phyloP scores from a whole-genome alignment of 257 asterid genomes.

The Cordia subcordata region DNA sequence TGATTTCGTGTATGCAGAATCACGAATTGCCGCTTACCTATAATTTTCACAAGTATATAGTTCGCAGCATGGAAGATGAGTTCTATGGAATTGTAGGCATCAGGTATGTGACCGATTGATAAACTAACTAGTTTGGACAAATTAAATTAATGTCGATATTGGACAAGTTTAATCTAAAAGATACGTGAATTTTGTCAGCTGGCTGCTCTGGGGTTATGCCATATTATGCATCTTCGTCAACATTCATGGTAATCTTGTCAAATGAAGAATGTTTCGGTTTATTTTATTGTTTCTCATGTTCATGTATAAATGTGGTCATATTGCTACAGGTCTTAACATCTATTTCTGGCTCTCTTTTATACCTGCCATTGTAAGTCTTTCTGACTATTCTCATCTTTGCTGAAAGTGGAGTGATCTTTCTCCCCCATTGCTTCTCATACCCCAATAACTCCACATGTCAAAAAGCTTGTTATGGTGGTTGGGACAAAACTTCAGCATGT shows the following conservation, averaged over 20 bases:
- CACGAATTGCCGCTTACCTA: slow-evolving; percentile 70
- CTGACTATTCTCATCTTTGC: background rate
- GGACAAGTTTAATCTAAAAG: background rate
- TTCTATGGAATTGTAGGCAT: slow-evolving; percentile 79
- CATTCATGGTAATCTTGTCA: slow-evolving; percentile 57
- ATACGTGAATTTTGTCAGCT: slow-evolving; percentile 38
- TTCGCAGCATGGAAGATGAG: slow-evolving; percentile 95
- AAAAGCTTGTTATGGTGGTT: slow-evolving; percentile 78
- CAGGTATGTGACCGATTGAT: slow-evolving; percentile 38
- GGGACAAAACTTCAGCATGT: slow-evolving; percentile 94
- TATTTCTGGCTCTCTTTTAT: slow-evolving; percentile 89
- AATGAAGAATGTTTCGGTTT: background rate
- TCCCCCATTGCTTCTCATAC: slow-evolving; percentile 12
- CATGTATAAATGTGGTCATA: background rate
- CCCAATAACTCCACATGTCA: slow-evolving; percentile 10
- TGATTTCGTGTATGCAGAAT: slow-evolving; percentile 37
- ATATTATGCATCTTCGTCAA: slow-evolving; percentile 84
- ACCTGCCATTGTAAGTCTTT: slow-evolving; percentile 74
- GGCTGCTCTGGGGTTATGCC: slow-evolving; percentile 93
- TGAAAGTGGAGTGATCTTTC: background rate
- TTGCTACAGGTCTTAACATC: slow-evolving; percentile 74
- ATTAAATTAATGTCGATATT: too few species aligned
- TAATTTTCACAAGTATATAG: slow-evolving; percentile 84
- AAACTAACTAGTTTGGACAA: too few species aligned
- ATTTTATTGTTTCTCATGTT: background rate